These are phyloP conservation scores for Ceratocystis ficicola DNA, from an alignment of 2,329 filamentous ascomycete species.

Conservation along the genomic window DNA sequence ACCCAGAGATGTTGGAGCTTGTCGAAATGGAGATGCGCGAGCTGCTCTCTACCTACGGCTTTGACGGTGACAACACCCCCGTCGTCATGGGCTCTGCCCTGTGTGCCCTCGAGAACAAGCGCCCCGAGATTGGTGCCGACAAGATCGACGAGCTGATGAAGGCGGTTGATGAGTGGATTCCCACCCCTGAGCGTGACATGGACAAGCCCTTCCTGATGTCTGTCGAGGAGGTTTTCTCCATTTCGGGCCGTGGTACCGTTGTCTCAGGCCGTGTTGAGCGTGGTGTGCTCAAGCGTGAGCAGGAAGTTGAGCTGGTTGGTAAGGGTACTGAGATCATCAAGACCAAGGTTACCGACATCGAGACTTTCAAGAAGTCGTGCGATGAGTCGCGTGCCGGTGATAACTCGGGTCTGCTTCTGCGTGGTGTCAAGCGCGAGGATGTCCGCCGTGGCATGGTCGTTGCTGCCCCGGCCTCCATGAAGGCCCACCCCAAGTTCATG, in stretches of 20 bases:
- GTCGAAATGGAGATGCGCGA: constrained; percentile 99
- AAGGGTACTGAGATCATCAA: constrained; percentile 73
- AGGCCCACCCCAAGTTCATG: constrained; percentile 83
- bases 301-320: constrained; percentile 88
- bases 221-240: constrained; percentile 85
- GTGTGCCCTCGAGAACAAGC: constrained; percentile 77
- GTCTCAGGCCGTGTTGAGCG: constrained; percentile 96
- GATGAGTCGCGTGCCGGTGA: constrained; percentile 92
- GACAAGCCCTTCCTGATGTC: constrained; percentile 99
- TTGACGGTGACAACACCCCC: constrained; percentile 95
- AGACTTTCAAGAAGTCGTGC: constrained; percentile 99
- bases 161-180: constrained; percentile 91
- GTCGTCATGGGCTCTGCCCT: constrained; percentile 96
- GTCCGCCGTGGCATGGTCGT: constrained; percentile 91
- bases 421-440: constrained; percentile 92
- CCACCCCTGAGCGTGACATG: constrained; percentile 81
- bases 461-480: constrained; percentile 67
- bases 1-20: constrained; percentile 98
- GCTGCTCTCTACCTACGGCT: constrained; percentile 81
- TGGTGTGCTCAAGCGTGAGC: constrained; percentile 82
- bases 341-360: constrained; percentile 99
- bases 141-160: constrained; percentile 88
- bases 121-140: constrained; percentile 70
- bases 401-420: constrained; percentile 93
- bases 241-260: constrained; percentile 88